phyloP scores from a whole-genome alignment of 352 stramenopile species.

The Phytophthora meadii region DNA sequence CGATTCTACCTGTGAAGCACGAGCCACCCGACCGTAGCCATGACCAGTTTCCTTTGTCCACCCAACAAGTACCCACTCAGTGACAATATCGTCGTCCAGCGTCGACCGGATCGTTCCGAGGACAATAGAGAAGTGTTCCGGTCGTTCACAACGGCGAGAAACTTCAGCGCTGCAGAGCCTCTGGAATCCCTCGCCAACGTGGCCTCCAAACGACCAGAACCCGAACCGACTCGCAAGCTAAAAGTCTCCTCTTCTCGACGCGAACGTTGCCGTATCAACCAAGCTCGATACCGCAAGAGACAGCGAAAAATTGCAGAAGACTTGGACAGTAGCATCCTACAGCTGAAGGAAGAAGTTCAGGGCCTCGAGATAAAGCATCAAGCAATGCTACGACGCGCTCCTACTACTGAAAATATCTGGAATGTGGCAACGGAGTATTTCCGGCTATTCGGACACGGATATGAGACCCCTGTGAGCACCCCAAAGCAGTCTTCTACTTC shows the following conservation, averaged over 20 bases:
- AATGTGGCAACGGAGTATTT: slow-evolving; percentile 15
- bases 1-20: background rate
- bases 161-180: background rate
- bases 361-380: slow-evolving; percentile 1
- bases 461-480: background rate
- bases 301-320: slow-evolving; percentile 5
- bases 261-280: slow-evolving; percentile 14
- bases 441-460: slow-evolving; percentile 16
- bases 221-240: background rate
- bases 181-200: background rate
- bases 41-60: background rate
- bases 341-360: slow-evolving; percentile 8
- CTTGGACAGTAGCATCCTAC: background rate
- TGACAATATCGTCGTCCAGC: background rate
- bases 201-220: background rate
- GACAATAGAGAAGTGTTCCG: too few relatives aligned
- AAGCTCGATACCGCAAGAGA: slow-evolving; percentile 13
- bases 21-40: background rate
- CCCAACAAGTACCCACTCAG: background rate
- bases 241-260: slow-evolving; percentile 6
- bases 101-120: background rate
- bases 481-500: background rate
- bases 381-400: background rate
- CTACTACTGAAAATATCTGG: slow-evolving; percentile 6
- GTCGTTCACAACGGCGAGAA: too few relatives aligned